These are phyloP conservation scores for Astrocystis sublimbata DNA, from an alignment of 495 filamentous ascomycete genomes.

Conservation along the genomic window DNA sequence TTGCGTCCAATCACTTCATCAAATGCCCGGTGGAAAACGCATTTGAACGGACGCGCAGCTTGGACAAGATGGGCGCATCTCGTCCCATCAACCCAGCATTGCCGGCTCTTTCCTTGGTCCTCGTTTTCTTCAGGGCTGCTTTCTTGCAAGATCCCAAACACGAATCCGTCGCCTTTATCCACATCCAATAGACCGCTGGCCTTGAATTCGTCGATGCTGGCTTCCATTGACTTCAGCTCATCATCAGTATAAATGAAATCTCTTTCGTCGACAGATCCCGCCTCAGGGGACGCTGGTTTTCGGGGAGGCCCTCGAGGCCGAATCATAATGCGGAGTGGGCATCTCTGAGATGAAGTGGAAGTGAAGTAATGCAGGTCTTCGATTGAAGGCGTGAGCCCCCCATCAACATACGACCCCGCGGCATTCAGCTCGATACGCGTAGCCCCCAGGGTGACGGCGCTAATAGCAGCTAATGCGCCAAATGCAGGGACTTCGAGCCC, in stretches of 20 bases:
- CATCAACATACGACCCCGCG: constrained; percentile 39
- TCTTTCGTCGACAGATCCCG: background rate
- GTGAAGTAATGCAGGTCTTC: constrained; percentile 16
- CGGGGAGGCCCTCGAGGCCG: constrained; percentile 39
- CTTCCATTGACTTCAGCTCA: constrained; percentile 36
- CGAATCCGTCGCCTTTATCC: constrained; percentile 45
- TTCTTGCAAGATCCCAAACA: constrained; percentile 43
- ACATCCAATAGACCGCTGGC: constrained; percentile 24
- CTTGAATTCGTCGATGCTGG: constrained; percentile 31
- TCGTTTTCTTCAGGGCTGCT: background rate
- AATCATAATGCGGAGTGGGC: constrained; percentile 47
- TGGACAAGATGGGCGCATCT: constrained; percentile 27
- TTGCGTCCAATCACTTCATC: constrained; percentile 38
- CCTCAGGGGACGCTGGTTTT: background rate
- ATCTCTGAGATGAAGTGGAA: background rate
- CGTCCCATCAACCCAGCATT: constrained; percentile 31
- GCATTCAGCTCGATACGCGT: constrained; percentile 45
- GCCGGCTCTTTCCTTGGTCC: background rate
- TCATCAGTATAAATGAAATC: constrained; percentile 44
- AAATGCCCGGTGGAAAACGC: constrained; percentile 46
- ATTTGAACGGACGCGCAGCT: constrained; percentile 28
- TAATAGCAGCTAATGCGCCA: constrained; percentile 26
- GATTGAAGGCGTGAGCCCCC: constrained; percentile 41
- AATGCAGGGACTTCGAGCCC: constrained; percentile 48
- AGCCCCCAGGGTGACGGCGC: constrained; percentile 32